These are phyloP conservation scores for Pythium biforme DNA, from an alignment of 352 stramenopile genomes.

Conservation along the genomic window DNA sequence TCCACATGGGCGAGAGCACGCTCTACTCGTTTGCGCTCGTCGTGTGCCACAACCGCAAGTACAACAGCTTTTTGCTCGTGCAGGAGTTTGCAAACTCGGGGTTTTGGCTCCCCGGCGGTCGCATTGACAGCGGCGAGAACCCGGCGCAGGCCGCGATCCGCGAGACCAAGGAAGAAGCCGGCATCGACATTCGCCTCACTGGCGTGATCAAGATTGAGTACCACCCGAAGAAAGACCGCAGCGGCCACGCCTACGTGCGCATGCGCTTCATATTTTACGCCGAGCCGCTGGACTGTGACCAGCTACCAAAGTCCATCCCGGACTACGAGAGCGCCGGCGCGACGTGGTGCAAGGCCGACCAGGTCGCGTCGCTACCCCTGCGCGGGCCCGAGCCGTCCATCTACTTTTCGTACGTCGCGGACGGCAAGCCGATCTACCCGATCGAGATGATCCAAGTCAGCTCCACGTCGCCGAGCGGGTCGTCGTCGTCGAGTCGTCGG, in stretches of 20 bases:
- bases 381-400: slow-evolving; percentile 69
- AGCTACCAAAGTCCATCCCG: slow-evolving; percentile 84
- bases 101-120: slow-evolving; percentile 78
- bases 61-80: slow-evolving; percentile 81
- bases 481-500: slow-evolving; percentile 8
- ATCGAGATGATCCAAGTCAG: slow-evolving; percentile 74
- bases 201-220: slow-evolving; percentile 85
- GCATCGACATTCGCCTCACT: slow-evolving; percentile 77
- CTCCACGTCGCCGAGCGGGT: slow-evolving; percentile 29
- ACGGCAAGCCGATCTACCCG: slow-evolving; percentile 69
- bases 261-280: slow-evolving; percentile 88
- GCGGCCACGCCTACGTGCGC: slow-evolving; percentile 67
- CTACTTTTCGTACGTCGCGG: slow-evolving; percentile 74
- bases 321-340: slow-evolving; percentile 84
- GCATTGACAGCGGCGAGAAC: slow-evolving; percentile 80
- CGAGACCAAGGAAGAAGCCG: slow-evolving; percentile 86
- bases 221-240: slow-evolving; percentile 76
- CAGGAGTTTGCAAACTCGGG: slow-evolving; percentile 87
- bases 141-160: slow-evolving; percentile 71
- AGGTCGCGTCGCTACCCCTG: slow-evolving; percentile 64
- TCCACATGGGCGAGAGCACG: slow-evolving; percentile 64
- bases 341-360: slow-evolving; percentile 72
- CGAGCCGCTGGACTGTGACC: slow-evolving; percentile 71
- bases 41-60: slow-evolving; percentile 81
- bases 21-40: slow-evolving; percentile 86